phyloP scores from a whole-genome alignment of 2,329 filamentous ascomycete genomes.

The Hyphodiscus sp. region DNA sequence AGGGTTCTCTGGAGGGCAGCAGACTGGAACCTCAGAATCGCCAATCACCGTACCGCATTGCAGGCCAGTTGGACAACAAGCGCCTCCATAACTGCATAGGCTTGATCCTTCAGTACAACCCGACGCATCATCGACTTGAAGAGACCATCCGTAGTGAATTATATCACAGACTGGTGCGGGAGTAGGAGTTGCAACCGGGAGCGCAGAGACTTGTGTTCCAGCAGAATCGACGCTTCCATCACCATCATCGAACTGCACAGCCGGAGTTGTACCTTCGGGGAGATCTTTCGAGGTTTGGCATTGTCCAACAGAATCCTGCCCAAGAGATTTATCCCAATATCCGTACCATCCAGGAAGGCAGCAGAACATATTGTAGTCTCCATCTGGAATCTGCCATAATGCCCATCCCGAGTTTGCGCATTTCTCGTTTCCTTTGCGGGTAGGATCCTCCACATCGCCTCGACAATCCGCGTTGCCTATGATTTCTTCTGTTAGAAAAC shows the following conservation, averaged over 20 bases:
- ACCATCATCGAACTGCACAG: not conserved
- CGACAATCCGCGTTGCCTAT: not conserved
- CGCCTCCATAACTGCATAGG: not conserved
- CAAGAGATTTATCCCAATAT: not conserved
- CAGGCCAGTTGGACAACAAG: not conserved
- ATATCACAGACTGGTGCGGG: not conserved
- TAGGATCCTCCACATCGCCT: not conserved
- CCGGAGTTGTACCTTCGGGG: not conserved
- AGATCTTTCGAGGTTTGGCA: not conserved
- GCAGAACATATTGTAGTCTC: not conserved
- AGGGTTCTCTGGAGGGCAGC: not conserved
- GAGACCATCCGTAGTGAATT: not conserved
- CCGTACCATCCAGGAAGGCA: not conserved
- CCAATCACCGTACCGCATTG: not conserved
- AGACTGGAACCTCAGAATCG: not conserved
- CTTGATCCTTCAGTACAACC: not conserved
- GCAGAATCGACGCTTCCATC: not conserved
- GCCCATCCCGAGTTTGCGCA: not conserved
- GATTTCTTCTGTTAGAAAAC: not conserved
- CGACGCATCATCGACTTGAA: not conserved
- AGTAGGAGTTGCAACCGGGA: not conserved
- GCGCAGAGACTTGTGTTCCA: not conserved
- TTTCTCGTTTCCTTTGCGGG: not conserved
- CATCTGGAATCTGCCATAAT: slow-evolving; percentile 1
- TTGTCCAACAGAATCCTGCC: not conserved